Evolutionary conservation across 306 rosid genomes (phyloP).

Genomic region (Oemleria cerasiformis): DNA sequence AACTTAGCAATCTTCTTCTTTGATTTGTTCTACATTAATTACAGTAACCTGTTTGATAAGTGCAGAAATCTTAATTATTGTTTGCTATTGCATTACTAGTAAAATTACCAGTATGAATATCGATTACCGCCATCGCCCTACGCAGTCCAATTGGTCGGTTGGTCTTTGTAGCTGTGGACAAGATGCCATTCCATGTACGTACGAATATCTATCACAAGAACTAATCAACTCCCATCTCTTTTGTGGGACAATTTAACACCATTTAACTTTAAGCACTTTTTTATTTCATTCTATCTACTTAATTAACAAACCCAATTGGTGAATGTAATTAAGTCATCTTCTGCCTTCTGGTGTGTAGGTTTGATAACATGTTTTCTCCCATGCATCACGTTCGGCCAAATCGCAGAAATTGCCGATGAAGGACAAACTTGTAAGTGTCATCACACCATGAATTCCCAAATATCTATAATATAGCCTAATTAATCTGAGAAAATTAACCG

Average conservation of each 20-base stretch:
- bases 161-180: slow-evolving; percentile 1
- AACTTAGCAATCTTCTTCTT: neutral
- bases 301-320: neutral
- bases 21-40: too few species aligned
- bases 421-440: slow-evolving; percentile 17
- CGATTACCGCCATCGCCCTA: neutral
- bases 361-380: slow-evolving; percentile 3
- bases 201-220: too few species aligned
- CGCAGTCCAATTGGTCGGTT: neutral
- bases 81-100: neutral
- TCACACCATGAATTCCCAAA: neutral
- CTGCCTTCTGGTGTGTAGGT: slow-evolving; percentile 9
- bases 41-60: too few species aligned
- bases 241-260: neutral
- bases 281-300: neutral
- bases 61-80: neutral
- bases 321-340: neutral
- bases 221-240: too few species aligned
- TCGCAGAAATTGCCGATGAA: slow-evolving; percentile 5
- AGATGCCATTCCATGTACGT: neutral
- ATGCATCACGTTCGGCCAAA: slow-evolving; percentile 10
- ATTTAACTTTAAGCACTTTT: too few species aligned
- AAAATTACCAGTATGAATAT: neutral
- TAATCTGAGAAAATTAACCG: too few species aligned
- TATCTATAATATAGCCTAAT: too few species aligned